Evolutionary conservation across 148 eudicot species (phyloP).

Genomic region (Fagopyrum tataricum): DNA sequence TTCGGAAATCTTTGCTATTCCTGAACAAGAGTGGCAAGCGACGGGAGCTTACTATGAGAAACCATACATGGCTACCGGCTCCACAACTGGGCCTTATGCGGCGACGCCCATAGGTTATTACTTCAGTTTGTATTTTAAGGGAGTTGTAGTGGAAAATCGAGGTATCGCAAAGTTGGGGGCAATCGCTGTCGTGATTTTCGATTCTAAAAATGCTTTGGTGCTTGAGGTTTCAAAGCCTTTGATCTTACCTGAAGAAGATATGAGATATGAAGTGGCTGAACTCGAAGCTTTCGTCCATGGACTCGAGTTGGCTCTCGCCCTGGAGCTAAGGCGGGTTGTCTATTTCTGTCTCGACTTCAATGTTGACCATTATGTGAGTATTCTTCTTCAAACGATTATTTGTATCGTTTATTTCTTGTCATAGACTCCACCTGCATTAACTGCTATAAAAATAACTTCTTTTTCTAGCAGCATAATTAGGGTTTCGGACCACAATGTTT

Average conservation of each 20-base stretch:
- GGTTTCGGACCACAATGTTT: not conserved
- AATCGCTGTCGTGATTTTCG: slow-evolving; percentile 21
- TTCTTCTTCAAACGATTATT: not conserved
- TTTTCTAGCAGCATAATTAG: not conserved
- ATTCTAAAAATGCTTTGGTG: slow-evolving; percentile 14
- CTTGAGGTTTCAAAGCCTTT: slow-evolving; percentile 26
- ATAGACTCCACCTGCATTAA: not conserved
- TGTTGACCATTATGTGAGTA: slow-evolving; percentile 24
- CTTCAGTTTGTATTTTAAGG: slow-evolving; percentile 22
- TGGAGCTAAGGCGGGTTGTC: slow-evolving; percentile 20
- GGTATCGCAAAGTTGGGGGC: slow-evolving; percentile 14
- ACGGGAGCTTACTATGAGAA: slow-evolving; percentile 25
- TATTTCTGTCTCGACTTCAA: slow-evolving; percentile 20
- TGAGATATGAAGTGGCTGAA: slow-evolving; percentile 19
- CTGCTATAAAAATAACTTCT: not conserved
- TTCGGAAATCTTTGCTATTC: slow-evolving; percentile 23
- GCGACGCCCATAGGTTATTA: not conserved
- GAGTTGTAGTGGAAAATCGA: slow-evolving; percentile 13
- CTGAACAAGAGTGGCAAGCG: slow-evolving; percentile 37
- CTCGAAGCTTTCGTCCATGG: slow-evolving; percentile 24
- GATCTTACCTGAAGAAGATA: slow-evolving; percentile 10
- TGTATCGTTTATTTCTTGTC: not conserved
- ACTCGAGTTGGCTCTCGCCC: slow-evolving; percentile 20
- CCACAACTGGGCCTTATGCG: not conserved
- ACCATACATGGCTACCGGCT: slow-evolving; percentile 8